Evolutionary conservation across 768 basidiomycete species (phyloP).

Genomic region (Mycena rosella): DNA sequence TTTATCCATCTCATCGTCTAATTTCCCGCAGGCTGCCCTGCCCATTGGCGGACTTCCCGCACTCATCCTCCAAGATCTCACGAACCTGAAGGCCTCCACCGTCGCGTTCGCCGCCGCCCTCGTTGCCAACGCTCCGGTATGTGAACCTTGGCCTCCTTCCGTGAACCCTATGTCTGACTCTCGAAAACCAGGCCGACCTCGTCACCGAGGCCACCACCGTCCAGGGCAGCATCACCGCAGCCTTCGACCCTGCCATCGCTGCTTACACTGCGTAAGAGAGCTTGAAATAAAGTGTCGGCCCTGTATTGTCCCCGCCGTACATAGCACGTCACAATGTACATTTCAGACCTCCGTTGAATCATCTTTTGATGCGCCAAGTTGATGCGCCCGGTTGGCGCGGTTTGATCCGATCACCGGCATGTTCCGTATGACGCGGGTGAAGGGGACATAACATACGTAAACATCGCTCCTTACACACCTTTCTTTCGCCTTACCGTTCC

Average conservation of each 20-base stretch:
- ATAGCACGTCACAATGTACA: no score
- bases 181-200: slow-evolving; percentile 19
- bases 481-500: no score
- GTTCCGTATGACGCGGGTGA: no score
- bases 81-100: slow-evolving; percentile 42
- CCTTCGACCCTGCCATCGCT: slow-evolving; percentile 31
- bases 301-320: background rate
- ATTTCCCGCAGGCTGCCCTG: slow-evolving; percentile 26
- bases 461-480: no score
- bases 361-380: no score
- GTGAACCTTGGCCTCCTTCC: background rate
- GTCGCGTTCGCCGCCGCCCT: slow-evolving; percentile 39
- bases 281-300: background rate
- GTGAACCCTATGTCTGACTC: background rate
- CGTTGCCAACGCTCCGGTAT: slow-evolving; percentile 9
- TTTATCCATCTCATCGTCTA: background rate
- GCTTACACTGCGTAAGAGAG: slow-evolving; percentile 14
- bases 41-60: slow-evolving; percentile 41
- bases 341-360: no score
- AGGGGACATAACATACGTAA: no score
- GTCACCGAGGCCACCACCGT: slow-evolving; percentile 22
- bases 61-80: slow-evolving; percentile 44
- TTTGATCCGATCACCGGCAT: no score
- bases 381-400: no score
- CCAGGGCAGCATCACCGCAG: slow-evolving; percentile 17